A percentile compares a stretch with the other conserved stretches of the same genome.
phyloP scores from a whole-genome alignment of 345 rosid species.

The Citrus sinensis region DNA sequence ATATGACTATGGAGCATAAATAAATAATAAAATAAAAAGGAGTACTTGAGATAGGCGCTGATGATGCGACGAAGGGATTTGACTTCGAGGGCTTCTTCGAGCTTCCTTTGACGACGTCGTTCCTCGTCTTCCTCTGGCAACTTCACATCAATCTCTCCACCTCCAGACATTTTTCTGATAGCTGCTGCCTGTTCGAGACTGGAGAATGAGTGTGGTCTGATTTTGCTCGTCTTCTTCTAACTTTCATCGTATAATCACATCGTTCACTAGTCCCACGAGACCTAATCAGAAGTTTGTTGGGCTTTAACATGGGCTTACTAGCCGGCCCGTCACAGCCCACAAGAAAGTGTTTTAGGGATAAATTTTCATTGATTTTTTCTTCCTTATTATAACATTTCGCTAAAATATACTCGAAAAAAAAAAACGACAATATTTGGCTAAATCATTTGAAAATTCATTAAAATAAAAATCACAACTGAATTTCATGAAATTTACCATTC shows the following conservation, averaged over 20 bases:
- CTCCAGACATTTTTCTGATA: slow-evolving; percentile 13
- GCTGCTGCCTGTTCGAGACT: background rate
- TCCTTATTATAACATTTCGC: too few relatives aligned
- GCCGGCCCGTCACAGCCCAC: background rate
- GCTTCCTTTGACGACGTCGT: slow-evolving; percentile 61
- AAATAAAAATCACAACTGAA: too few relatives aligned
- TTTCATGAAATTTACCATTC: too few relatives aligned
- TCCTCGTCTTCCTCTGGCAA: slow-evolving; percentile 51
- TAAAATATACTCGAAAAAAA: too few relatives aligned
- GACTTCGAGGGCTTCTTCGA: slow-evolving; percentile 93
- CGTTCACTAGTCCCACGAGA: background rate
- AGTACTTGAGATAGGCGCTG: slow-evolving; percentile 90
- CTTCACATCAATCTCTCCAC: slow-evolving; percentile 12
- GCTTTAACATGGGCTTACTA: background rate
- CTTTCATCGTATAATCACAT: background rate
- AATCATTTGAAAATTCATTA: too few relatives aligned
- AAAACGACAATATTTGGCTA: too few relatives aligned
- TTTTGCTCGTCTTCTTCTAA: background rate
- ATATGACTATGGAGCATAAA: background rate
- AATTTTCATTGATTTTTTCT: too few relatives aligned
- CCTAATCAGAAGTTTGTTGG: background rate
- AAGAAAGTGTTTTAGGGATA: background rate
- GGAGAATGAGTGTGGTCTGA: background rate
- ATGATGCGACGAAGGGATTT: slow-evolving; percentile 93
- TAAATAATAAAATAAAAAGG: background rate